Evolutionary conservation across 192 early-diverging fungal species (phyloP).

Genomic region (Rhizophagus clarus): DNA sequence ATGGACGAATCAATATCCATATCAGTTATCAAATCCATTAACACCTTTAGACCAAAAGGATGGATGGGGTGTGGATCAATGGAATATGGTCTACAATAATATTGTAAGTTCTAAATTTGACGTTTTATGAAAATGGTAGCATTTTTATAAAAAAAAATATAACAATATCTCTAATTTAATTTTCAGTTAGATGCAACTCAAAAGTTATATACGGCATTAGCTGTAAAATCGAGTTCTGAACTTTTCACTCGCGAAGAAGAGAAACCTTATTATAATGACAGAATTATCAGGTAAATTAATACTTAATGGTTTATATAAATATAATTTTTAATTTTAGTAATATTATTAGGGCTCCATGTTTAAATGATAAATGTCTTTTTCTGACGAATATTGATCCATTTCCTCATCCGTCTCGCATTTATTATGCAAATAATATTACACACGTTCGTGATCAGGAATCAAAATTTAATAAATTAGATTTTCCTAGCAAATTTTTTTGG

Average conservation of each 20-base stretch:
- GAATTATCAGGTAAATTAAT: constrained; percentile 45
- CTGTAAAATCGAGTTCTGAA: constrained; percentile 48
- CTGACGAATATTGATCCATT: constrained; percentile 54
- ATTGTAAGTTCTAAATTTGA: constrained; percentile 34
- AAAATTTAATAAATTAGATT: constrained; percentile 44
- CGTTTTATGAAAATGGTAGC: too few species aligned
- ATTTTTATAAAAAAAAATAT: too few species aligned
- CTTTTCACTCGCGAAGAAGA: constrained; percentile 50
- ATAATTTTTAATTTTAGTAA: not conserved
- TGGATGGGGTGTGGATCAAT: constrained; percentile 52
- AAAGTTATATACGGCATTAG: constrained; percentile 45
- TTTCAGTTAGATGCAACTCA: constrained; percentile 53
- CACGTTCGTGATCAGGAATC: constrained; percentile 46
- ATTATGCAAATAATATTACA: constrained; percentile 41
- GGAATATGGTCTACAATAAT: constrained; percentile 49
- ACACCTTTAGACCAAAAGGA: constrained; percentile 45
- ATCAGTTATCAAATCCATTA: constrained; percentile 51
- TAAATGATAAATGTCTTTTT: constrained; percentile 57
- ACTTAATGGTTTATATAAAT: not conserved
- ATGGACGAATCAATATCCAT: constrained; percentile 65
- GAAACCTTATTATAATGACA: constrained; percentile 41
- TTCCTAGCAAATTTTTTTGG: constrained; percentile 45
- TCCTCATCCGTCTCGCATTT: constrained; percentile 46
- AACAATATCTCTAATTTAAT: too few species aligned
- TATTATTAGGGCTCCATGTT: constrained; percentile 40